Evolutionary conservation across 1,284 basidiomycete genomes (phyloP).

Genomic region (Trichosporon sp.): DNA sequence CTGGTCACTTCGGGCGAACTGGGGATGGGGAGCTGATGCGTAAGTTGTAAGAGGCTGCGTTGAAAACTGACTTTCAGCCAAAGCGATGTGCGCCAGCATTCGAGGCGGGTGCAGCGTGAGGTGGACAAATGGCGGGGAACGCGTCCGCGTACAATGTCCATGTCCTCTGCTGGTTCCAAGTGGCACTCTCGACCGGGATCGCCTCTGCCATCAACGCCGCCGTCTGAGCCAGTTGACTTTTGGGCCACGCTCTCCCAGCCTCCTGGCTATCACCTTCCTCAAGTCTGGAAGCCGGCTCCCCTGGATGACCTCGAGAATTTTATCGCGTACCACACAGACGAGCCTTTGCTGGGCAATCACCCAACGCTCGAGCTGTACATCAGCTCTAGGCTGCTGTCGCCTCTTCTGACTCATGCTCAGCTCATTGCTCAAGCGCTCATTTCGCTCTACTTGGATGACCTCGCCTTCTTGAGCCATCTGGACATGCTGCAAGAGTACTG

Average conservation of each 20-base stretch:
- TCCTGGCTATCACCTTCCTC: slow-evolving; percentile 28
- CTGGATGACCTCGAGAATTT: slow-evolving; percentile 29
- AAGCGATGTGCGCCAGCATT: slow-evolving; percentile 19
- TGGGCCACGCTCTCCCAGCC: slow-evolving; percentile 25
- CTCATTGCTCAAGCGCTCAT: slow-evolving; percentile 40
- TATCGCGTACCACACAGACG: slow-evolving; percentile 22
- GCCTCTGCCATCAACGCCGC: background rate
- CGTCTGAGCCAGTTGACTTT: slow-evolving; percentile 7
- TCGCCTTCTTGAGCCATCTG: slow-evolving; percentile 38
- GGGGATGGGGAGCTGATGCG: slow-evolving; percentile 30
- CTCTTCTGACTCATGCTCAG: slow-evolving; percentile 30
- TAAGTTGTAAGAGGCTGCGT: background rate
- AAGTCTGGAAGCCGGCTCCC: slow-evolving; percentile 29
- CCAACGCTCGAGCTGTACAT: slow-evolving; percentile 39
- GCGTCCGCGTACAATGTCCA: slow-evolving; percentile 17
- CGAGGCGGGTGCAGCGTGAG: slow-evolving; percentile 26
- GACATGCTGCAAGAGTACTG: slow-evolving; percentile 40
- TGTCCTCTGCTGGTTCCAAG: slow-evolving; percentile 12
- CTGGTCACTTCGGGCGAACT: slow-evolving; percentile 27
- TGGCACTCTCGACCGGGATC: background rate
- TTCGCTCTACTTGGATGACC: slow-evolving; percentile 39
- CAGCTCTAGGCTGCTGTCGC: slow-evolving; percentile 30
- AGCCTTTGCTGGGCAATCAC: slow-evolving; percentile 24
- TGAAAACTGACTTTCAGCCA: slow-evolving; percentile 3
- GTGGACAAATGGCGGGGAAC: slow-evolving; percentile 31